These are phyloP conservation scores for Phialophora chinensis DNA, from an alignment of 2,329 filamentous ascomycete genomes.

Conservation along the genomic window DNA sequence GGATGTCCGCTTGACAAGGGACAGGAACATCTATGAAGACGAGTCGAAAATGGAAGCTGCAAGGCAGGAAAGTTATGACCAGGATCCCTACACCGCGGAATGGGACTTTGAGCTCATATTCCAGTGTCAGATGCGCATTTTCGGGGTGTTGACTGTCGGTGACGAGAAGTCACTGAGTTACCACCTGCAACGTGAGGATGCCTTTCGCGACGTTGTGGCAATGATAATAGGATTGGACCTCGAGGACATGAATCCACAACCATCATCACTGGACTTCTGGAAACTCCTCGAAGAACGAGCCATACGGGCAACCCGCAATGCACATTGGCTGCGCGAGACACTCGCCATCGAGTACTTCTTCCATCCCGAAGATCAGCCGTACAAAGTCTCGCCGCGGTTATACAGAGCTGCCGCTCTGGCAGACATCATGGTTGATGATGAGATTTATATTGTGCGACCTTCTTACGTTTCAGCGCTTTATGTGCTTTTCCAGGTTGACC, in stretches of 20 bases:
- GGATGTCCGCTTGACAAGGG: conserved; percentile 9
- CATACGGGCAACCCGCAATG: conserved; percentile 14
- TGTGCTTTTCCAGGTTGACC: conserved; percentile 18
- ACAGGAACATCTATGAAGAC: conserved; percentile 8
- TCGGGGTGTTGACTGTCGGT: conserved; percentile 18
- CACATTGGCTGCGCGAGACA: conserved; percentile 15
- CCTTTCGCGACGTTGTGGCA: conserved; percentile 9
- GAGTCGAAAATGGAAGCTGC: background rate
- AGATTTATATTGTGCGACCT: background rate
- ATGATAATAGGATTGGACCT: conserved; percentile 1
- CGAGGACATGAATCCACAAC: background rate
- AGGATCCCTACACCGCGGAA: conserved; percentile 5
- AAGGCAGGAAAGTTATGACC: background rate
- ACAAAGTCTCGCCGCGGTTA: conserved; percentile 14
- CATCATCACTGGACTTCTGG: conserved; percentile 13
- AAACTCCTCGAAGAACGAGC: conserved; percentile 16
- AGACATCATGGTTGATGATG: conserved; percentile 2
- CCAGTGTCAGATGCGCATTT: conserved; percentile 19
- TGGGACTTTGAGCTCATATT: conserved; percentile 13
- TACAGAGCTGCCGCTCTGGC: conserved; percentile 21
- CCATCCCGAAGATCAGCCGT: conserved; percentile 17
- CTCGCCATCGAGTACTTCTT: conserved; percentile 22
- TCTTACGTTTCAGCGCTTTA: conserved; percentile 10
- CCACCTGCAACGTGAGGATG: background rate
- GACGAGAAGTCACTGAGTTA: conserved; percentile 12